Evolutionary conservation across 108 stramenopile genomes (phyloP).

Genomic region (Schizochytrium sp.): DNA sequence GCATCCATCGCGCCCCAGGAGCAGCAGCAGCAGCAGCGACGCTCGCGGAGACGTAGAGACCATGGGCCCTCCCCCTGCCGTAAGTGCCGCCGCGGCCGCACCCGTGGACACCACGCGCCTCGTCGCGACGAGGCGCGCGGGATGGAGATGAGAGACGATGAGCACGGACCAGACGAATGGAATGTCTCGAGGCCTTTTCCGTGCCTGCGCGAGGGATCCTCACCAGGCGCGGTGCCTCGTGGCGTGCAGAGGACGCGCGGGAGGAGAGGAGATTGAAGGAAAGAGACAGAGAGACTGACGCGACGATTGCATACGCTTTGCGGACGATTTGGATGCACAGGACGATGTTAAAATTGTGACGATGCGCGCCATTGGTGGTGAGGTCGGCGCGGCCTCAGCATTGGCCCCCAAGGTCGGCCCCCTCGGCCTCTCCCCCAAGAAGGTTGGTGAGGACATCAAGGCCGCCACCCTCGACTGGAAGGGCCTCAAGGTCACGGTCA

Average conservation of each 20-base stretch:
- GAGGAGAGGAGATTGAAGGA: neutral
- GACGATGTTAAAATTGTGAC: neutral
- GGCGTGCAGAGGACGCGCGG: too few species aligned
- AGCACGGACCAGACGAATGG: too few species aligned
- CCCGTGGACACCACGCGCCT: neutral
- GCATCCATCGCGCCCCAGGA: too few species aligned
- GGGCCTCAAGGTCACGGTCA: constrained; percentile 97
- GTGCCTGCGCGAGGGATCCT: too few species aligned
- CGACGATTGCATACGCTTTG: neutral
- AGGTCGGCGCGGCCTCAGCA: constrained; percentile 90
- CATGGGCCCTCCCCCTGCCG: neutral
- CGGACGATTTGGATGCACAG: neutral
- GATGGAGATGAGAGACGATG: neutral
- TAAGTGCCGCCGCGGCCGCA: neutral
- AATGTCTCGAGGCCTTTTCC: too few species aligned
- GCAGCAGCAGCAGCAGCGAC: too few species aligned
- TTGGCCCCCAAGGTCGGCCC: constrained; percentile 99
- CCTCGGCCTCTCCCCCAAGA: constrained; percentile 99
- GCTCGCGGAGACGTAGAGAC: neutral
- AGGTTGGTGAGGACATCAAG: constrained; percentile 98
- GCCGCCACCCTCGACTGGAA: constrained; percentile 99
- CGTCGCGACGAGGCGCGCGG: neutral
- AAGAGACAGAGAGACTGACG: neutral
- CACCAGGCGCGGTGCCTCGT: too few species aligned
- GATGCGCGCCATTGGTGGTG: constrained; percentile 98